Evolutionary conservation across 768 basidiomycete species (phyloP).

Genomic region (Scleroderma bovista): DNA sequence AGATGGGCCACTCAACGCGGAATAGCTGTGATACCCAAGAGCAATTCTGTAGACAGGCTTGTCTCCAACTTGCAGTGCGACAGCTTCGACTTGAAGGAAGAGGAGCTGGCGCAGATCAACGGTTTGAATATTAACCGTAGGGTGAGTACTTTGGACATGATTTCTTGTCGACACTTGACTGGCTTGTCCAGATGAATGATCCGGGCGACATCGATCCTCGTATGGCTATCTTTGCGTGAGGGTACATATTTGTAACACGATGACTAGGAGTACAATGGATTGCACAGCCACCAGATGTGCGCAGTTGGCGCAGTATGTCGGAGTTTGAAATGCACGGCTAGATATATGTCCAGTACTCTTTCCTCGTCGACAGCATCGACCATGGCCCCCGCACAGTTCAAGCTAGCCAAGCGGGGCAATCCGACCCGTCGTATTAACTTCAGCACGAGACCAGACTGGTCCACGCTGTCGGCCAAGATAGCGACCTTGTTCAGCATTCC

Average conservation of each 20-base stretch:
- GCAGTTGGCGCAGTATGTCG: slow-evolving; percentile 30
- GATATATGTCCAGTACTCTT: slow-evolving; percentile 8
- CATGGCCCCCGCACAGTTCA: slow-evolving; percentile 52
- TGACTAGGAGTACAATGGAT: background rate
- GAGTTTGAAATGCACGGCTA: slow-evolving; percentile 37
- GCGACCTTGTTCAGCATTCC: slow-evolving; percentile 51
- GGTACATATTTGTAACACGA: background rate
- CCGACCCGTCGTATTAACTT: slow-evolving; percentile 60
- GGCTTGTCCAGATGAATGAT: slow-evolving; percentile 52
- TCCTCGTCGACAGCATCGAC: slow-evolving; percentile 18
- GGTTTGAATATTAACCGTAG: slow-evolving; percentile 57
- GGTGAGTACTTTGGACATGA: slow-evolving; percentile 35
- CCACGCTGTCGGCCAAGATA: slow-evolving; percentile 49
- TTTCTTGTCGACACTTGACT: background rate
- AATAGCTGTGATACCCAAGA: slow-evolving; percentile 75
- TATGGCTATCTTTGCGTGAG: slow-evolving; percentile 66
- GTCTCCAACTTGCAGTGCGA: slow-evolving; percentile 42
- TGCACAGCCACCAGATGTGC: background rate
- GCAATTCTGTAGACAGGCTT: slow-evolving; percentile 38
- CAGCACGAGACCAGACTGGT: slow-evolving; percentile 48
- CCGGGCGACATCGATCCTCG: slow-evolving; percentile 62
- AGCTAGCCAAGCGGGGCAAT: slow-evolving; percentile 52
- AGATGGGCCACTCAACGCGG: slow-evolving; percentile 76
- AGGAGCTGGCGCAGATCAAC: slow-evolving; percentile 53
- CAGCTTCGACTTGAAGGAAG: slow-evolving; percentile 46